phyloP scores from a whole-genome alignment of 1,284 basidiomycete genomes.

The Ceratobasidium sp. region DNA sequence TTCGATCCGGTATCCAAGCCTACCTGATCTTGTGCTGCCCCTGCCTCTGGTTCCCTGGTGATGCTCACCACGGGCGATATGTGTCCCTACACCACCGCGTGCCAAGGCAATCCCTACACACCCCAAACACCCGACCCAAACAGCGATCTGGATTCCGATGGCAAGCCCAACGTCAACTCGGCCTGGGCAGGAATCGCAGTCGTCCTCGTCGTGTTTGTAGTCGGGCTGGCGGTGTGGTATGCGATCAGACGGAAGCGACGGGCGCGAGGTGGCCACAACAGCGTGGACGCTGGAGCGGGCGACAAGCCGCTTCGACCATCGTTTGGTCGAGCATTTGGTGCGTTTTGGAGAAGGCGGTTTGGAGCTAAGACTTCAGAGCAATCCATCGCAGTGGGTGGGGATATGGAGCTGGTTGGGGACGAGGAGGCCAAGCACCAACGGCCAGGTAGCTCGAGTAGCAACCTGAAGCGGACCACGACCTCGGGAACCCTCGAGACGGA shows the following conservation, averaged over 20 bases:
- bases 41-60: constrained; percentile 7
- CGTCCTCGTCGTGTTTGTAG: constrained; percentile 16
- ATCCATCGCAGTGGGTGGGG: neutral
- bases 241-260: constrained; percentile 13
- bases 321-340: neutral
- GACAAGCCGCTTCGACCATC: neutral
- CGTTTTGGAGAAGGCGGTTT: constrained; percentile 6
- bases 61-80: neutral
- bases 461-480: constrained; percentile 20
- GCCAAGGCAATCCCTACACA: neutral
- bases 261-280: constrained; percentile 16
- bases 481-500: constrained; percentile 3
- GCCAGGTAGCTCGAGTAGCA: constrained; percentile 9
- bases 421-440: constrained; percentile 1
- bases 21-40: too few species aligned
- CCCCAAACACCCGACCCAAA: neutral
- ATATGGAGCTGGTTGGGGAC: neutral
- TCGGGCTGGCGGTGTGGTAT: constrained; percentile 7
- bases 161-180: neutral
- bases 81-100: neutral
- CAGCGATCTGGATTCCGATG: constrained; percentile 10
- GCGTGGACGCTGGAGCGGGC: constrained; percentile 9
- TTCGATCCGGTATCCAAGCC: constrained; percentile 20
- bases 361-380: neutral
- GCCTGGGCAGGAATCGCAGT: constrained; percentile 36